Base-by-base conservation (phyloP, 495 filamentous ascomycete genomes). In the Evansstolkia leycettana region DNA sequence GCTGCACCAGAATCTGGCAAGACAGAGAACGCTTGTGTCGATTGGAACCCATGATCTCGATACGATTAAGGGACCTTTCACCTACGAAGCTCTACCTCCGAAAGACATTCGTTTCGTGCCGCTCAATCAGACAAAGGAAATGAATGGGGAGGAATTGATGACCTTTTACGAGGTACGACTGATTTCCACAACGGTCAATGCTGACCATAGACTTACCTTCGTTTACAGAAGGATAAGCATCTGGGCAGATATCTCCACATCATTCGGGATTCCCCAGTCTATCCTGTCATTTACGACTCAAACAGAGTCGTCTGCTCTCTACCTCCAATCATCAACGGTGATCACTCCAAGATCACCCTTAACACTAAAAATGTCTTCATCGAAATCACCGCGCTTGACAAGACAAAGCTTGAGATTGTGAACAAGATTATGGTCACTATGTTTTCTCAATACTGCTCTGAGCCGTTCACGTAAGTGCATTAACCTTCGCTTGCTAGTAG, bases 31-130 rank as follows among this genome's bases (percentile, higher is more conserved):
- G 3, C 64, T 99, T 2, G 90, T 95, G 25, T 80, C 92, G 10
- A 96, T 99, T 54, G 90, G 90, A 42, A 96, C 90, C 3, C 90
- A 99, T 56, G 87, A 99, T 52, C 67, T 96, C 41, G 92, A 96
- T 50, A 94, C 83, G 3, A 69, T 99, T 32, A 64, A 92, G 57
- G 90, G 87, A 0, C 92, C 90, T 16, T 99, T 96, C 76, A 87
- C 84, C 33, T 99, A 95, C 49, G 87, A 95, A 58, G 90, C 88
- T 18, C 71, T 88, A 14, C 69, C 83, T 23, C 90, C 92, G n/a
- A 80, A 86, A 56, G 72, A 96, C 35, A 94, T 99, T 59, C 75
- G 77, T 39, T 99, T 99, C 49, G 63, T 67, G 8, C 92, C 90
- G 12, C 62, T 99, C 39, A 99, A 96, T 62, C 85, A 95, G 63